phyloP scores from a whole-genome alignment of 2,329 filamentous ascomycete species.

The Xylaria sp. region DNA sequence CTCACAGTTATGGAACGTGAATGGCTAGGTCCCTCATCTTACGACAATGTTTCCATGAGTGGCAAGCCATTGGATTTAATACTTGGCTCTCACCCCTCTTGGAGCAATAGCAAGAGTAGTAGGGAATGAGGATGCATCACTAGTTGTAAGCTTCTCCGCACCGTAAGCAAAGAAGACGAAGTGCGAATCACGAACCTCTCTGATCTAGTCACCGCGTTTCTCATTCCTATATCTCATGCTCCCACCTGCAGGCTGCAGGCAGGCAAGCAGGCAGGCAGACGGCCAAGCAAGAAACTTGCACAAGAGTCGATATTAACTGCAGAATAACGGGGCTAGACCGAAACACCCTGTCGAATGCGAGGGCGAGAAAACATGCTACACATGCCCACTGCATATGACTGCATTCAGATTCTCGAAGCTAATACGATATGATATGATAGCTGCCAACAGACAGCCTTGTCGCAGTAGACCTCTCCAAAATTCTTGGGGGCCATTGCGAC shows the following conservation, averaged over 20 bases:
- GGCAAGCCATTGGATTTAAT: conserved; percentile 13
- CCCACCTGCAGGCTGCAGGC: not conserved
- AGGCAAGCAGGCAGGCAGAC: not conserved
- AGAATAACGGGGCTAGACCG: conserved; percentile 3
- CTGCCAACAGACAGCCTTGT: conserved; percentile 5
- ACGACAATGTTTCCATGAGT: not conserved
- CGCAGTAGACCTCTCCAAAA: not conserved
- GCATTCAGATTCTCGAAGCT: not conserved
- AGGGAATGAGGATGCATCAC: not conserved
- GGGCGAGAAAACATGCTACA: not conserved
- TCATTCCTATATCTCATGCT: not conserved
- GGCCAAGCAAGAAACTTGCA: conserved; percentile 4
- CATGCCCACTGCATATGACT: conserved; percentile 6
- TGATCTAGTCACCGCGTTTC: not conserved
- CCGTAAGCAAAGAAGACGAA: not conserved
- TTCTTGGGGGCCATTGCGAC: conserved; percentile 15
- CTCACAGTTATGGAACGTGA: not conserved
- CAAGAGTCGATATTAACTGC: conserved; percentile 9
- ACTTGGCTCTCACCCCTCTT: not conserved
- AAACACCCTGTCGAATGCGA: conserved; percentile 1
- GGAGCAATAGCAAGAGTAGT: not conserved
- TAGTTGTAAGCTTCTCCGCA: conserved; percentile 9
- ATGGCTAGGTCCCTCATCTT: not conserved
- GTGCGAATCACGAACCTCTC: conserved; percentile 5
- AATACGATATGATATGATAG: not conserved